A percentile compares a stretch with the other conserved stretches of the same genome.
These are phyloP conservation scores for Sporothrix sp. DNA, from an alignment of 2,329 filamentous ascomycete species.

Conservation along the genomic window DNA sequence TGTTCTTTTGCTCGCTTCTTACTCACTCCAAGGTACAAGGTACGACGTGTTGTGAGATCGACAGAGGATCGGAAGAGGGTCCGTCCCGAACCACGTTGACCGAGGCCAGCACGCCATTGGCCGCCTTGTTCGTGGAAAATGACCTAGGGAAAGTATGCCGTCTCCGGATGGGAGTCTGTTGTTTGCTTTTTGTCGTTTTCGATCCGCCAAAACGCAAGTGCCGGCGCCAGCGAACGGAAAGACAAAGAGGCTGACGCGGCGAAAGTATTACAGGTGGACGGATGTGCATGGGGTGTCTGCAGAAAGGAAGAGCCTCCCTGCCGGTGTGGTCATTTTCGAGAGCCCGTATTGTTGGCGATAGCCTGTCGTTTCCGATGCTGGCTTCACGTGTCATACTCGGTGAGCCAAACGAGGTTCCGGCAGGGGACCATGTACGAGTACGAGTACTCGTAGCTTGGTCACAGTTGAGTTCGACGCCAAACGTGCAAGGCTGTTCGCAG, in stretches of 20 bases:
- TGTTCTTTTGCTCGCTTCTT: neutral
- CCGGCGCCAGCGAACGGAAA: neutral
- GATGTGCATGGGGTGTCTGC: neutral
- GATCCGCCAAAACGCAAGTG: slow-evolving; percentile 3
- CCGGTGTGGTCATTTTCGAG: neutral
- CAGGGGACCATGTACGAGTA: too few relatives aligned
- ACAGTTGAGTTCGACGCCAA: too few relatives aligned
- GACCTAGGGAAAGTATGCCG: too few relatives aligned
- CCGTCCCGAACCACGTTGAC: slow-evolving; percentile 8
- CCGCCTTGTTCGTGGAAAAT: slow-evolving; percentile 6
- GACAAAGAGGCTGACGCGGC: neutral
- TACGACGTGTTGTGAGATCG: slow-evolving; percentile 1
- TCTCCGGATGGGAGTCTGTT: too few relatives aligned
- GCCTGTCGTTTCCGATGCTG: neutral
- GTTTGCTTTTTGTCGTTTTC: too few relatives aligned
- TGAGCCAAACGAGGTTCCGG: neutral
- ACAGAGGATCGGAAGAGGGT: neutral
- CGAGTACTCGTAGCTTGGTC: too few relatives aligned
- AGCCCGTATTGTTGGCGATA: neutral
- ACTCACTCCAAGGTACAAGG: too few relatives aligned
- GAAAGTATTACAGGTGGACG: too few relatives aligned
- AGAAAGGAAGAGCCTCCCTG: too few relatives aligned
- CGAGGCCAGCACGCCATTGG: slow-evolving; percentile 3
- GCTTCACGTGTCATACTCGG: neutral
- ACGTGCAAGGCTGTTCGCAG: too few relatives aligned